Base-by-base conservation (phyloP, 1,139 yeast species). In the Wickerhamomyces sp. region DNA sequence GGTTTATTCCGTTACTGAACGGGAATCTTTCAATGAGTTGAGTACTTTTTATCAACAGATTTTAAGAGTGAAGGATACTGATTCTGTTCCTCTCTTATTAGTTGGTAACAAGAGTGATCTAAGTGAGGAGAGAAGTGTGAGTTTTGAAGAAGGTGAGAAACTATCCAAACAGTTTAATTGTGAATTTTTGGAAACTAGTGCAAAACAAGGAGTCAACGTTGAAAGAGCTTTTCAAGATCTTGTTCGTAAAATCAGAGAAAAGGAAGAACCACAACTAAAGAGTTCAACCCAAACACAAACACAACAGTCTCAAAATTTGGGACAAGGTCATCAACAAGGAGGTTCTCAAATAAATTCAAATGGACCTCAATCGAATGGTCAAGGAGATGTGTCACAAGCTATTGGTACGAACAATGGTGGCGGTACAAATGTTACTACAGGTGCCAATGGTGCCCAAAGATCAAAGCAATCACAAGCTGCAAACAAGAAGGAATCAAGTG, bases 201-300 rank as follows among this genome's bases (percentile, higher is more conserved):
- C 98, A 23, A 88, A 91, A 66, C 89, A 83, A 57, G 78, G 95
- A 47, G 78, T 87, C 57, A 89, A 91, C 52, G 97, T 93, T 35
- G 96, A 91, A 58, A 95, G 87, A 52, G 87, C 95, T 3, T 91
- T 93, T 59, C 81, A 71, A 54, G 82, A 78, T 28, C 66, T 85
- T 45, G 93, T 83, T 9, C 70, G 89, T 45, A 70, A 72, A 32
- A 78, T 83, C 38, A 66, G 81, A 46, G 68, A 70, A 41, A 62
- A 54, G 42, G 54, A 51, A 21, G 41, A 40, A 28, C 49, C 37
- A 35, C 41, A 18, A 4, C 14, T 23, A 5, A 14, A 19, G 10
- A 21, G 51, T 26, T 59, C 59, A 53, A 16, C 40, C 42, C n/a
- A 16, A 23, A 13, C 26, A 18, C n/a, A 11, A 54, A 46, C 39